These are phyloP conservation scores for Sporothrix variecibatus DNA, from an alignment of 2,329 filamentous ascomycete genomes.

Conservation along the genomic window DNA sequence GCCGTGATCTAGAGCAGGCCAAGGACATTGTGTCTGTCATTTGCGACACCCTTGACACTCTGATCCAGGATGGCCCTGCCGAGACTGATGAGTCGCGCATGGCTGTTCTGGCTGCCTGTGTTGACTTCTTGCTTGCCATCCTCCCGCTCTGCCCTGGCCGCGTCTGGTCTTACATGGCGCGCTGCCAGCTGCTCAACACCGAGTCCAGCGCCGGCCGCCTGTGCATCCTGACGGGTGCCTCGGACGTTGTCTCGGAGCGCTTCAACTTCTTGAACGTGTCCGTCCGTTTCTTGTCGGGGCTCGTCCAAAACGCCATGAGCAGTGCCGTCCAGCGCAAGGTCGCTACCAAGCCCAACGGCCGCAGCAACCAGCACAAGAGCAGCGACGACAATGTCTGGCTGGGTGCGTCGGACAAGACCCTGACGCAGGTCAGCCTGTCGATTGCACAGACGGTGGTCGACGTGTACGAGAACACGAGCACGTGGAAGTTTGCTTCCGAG, in stretches of 20 bases:
- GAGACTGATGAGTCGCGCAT: slow-evolving; percentile 66
- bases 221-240: slow-evolving; percentile 74
- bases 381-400: slow-evolving; percentile 56
- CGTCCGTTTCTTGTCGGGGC: slow-evolving; percentile 69
- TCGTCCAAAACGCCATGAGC: slow-evolving; percentile 73
- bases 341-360: slow-evolving; percentile 47
- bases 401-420: slow-evolving; percentile 75
- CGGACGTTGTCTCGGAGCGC: slow-evolving; percentile 74
- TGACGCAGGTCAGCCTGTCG: slow-evolving; percentile 69
- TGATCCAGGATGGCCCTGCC: slow-evolving; percentile 58
- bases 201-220: slow-evolving; percentile 77
- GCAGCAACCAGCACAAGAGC: slow-evolving; percentile 42
- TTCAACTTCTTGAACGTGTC: slow-evolving; percentile 77
- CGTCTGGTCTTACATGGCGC: slow-evolving; percentile 85
- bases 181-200: slow-evolving; percentile 76
- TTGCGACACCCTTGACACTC: slow-evolving; percentile 79
- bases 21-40: slow-evolving; percentile 79
- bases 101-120: slow-evolving; percentile 67
- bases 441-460: slow-evolving; percentile 78
- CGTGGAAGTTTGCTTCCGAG: slow-evolving; percentile 76
- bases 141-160: slow-evolving; percentile 75
- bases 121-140: slow-evolving; percentile 77
- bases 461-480: slow-evolving; percentile 80
- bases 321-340: slow-evolving; percentile 68
- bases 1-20: slow-evolving; percentile 56